These are phyloP conservation scores for Crithidia sp. DNA, from an alignment of 208 protist genomes.

Conservation along the genomic window DNA sequence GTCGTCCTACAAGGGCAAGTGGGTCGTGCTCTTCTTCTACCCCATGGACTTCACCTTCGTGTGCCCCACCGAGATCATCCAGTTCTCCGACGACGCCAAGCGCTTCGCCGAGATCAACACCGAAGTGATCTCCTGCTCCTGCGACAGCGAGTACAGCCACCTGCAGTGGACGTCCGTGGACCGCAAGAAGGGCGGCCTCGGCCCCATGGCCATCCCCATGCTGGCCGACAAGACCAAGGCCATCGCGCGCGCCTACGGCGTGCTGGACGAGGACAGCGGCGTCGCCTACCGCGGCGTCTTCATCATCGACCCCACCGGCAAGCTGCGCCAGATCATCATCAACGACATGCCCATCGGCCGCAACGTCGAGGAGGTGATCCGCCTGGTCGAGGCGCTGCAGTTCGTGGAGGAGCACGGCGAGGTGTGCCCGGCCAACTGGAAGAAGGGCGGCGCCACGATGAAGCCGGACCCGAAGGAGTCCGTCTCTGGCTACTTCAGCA, in stretches of 20 bases:
- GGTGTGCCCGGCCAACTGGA: constrained; percentile 96
- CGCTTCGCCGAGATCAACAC: constrained; percentile 90
- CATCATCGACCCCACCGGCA: constrained; percentile 95
- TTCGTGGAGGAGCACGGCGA: constrained; percentile 95
- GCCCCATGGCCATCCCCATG: constrained; percentile 95
- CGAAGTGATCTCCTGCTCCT: constrained; percentile 93
- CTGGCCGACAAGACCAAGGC: constrained; percentile 95
- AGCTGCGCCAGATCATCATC: constrained; percentile 93
- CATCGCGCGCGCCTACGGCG: constrained; percentile 93
- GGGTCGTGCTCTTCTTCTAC: constrained; percentile 97
- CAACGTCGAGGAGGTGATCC: constrained; percentile 94
- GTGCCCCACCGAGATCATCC: constrained; percentile 97
- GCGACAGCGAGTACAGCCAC: constrained; percentile 97
- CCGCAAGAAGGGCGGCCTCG: constrained; percentile 97
- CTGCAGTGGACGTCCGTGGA: constrained; percentile 95
- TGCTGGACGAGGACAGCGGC: constrained; percentile 92
- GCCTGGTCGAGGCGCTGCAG: constrained; percentile 96
- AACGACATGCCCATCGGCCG: constrained; percentile 97
- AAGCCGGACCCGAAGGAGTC: constrained; percentile 92
- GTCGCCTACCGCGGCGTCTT: constrained; percentile 93
- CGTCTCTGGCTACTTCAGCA: constrained; percentile 90
- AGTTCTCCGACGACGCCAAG: constrained; percentile 93
- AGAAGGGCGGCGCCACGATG: constrained; percentile 89
- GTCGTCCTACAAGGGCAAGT: constrained; percentile 93
- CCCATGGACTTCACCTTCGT: constrained; percentile 98